phyloP scores from a whole-genome alignment of 176 grass and related monocot species.

The Tuctoria greenei region DNA sequence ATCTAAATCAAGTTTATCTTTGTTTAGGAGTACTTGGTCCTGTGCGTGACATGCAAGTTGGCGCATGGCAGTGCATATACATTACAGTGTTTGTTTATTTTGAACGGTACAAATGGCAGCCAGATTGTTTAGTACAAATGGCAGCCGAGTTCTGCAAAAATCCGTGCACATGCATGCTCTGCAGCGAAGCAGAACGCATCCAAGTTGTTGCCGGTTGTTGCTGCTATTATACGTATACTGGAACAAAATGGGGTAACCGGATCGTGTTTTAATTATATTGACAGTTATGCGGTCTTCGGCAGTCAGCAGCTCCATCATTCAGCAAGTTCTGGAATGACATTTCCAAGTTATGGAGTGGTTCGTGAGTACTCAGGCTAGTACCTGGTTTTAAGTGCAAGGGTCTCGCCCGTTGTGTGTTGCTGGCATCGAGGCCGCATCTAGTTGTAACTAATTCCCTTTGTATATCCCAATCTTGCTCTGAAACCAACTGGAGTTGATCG shows the following conservation, averaged over 20 bases:
- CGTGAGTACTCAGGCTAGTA: too few species aligned
- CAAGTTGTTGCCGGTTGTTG: slow-evolving; percentile 30
- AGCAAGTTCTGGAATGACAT: neutral
- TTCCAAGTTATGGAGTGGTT: too few species aligned
- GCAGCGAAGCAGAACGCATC: slow-evolving; percentile 19
- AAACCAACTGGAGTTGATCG: neutral
- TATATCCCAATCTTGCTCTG: neutral
- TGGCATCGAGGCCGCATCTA: too few species aligned
- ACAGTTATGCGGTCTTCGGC: too few species aligned
- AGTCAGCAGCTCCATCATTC: neutral
- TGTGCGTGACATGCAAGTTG: slow-evolving; percentile 27
- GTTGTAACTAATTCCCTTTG: too few species aligned
- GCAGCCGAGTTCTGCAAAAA: slow-evolving; percentile 11
- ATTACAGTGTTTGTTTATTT: slow-evolving; percentile 24
- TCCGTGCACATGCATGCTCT: slow-evolving; percentile 26
- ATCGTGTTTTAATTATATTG: slow-evolving; percentile 8
- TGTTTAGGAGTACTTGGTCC: slow-evolving; percentile 16
- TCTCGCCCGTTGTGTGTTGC: too few species aligned
- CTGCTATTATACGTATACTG: neutral
- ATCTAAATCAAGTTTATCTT: slow-evolving; percentile 30
- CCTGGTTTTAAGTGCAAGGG: too few species aligned
- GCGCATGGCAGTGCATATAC: neutral
- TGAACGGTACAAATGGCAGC: neutral
- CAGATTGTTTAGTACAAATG: slow-evolving; percentile 25
- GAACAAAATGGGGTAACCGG: slow-evolving; percentile 2